These are phyloP conservation scores for Hypomyces rosellus DNA, from an alignment of 2,329 filamentous ascomycete species.

Conservation along the genomic window DNA sequence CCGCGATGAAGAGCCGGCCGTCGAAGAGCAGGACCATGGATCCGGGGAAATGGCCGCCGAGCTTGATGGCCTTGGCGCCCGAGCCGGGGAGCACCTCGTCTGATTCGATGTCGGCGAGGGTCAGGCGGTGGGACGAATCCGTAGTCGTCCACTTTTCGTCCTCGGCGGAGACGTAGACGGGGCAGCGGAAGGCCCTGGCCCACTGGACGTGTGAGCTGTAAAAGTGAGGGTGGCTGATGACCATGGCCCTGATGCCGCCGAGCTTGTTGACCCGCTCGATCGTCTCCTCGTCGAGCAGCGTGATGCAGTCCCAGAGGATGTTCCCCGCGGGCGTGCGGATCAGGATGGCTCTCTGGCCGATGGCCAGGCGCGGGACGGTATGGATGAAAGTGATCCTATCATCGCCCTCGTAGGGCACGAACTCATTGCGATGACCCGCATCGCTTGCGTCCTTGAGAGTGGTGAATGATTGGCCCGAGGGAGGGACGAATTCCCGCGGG, in stretches of 20 bases:
- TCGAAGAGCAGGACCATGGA: constrained; percentile 61
- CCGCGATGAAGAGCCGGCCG: constrained; percentile 62
- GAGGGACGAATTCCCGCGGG: constrained; percentile 62
- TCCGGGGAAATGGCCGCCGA: constrained; percentile 75
- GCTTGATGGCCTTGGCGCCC: constrained; percentile 57
- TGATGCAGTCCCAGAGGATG: constrained; percentile 73
- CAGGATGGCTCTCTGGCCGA: constrained; percentile 69
- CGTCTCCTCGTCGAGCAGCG: constrained; percentile 61
- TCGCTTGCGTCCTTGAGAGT: constrained; percentile 37
- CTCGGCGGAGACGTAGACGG: constrained; percentile 60
- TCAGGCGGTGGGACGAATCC: constrained; percentile 36
- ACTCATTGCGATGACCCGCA: constrained; percentile 45
- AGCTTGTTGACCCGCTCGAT: constrained; percentile 48
- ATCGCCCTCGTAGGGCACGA: constrained; percentile 41
- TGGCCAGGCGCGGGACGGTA: constrained; percentile 57
- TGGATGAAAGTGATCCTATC: constrained; percentile 38
- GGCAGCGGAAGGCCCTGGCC: constrained; percentile 61
- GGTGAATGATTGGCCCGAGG: constrained; percentile 54
- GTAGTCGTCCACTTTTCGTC: constrained; percentile 59
- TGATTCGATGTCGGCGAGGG: constrained; percentile 39
- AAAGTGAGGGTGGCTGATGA: constrained; percentile 77
- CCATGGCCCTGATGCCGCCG: constrained; percentile 65
- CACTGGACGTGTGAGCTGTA: constrained; percentile 72
- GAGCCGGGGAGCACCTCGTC: constrained; percentile 34
- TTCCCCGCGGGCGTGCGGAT: constrained; percentile 61